Evolutionary conservation across 495 filamentous ascomycete genomes (phyloP).

Genomic region (Lasiosphaeria miniovina): DNA sequence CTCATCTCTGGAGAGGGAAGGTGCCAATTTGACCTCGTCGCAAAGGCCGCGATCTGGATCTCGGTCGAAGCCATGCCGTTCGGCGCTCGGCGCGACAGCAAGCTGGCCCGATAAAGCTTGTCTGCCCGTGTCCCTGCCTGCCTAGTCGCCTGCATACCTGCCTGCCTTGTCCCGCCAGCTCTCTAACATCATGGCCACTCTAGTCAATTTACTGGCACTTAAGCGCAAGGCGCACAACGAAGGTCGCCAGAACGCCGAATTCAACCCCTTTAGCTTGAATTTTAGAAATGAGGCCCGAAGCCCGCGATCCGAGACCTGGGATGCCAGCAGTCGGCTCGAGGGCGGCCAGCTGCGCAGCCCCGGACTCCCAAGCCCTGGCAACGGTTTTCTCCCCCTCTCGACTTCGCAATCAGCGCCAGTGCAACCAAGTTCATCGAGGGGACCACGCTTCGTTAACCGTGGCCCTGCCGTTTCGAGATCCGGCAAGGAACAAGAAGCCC

Average conservation of each 20-base stretch:
- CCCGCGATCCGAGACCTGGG: slow-evolving; percentile 12
- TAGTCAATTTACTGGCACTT: slow-evolving; percentile 37
- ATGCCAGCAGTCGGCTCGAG: slow-evolving; percentile 6
- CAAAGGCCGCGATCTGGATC: no score
- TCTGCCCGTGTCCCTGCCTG: background rate
- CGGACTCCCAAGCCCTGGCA: slow-evolving; percentile 1
- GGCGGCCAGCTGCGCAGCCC: background rate
- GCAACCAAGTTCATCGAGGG: background rate
- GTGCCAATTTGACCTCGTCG: no score
- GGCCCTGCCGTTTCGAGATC: no score
- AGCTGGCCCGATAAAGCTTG: no score
- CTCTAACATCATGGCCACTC: slow-evolving; percentile 31
- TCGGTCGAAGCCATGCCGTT: no score
- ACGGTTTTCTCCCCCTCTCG: background rate
- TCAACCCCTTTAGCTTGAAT: slow-evolving; percentile 36
- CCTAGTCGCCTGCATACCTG: background rate
- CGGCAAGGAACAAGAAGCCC: no score
- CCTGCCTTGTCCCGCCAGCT: background rate
- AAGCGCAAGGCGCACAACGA: slow-evolving; percentile 31
- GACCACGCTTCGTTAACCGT: background rate
- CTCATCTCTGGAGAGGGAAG: no score
- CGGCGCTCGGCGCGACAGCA: no score
- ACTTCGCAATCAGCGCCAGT: background rate
- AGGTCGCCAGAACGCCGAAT: slow-evolving; percentile 27
- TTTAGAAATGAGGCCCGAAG: slow-evolving; percentile 11